Conservation (phyloP, 306 rosid genomes). For the Dryas drummondii region DNA sequence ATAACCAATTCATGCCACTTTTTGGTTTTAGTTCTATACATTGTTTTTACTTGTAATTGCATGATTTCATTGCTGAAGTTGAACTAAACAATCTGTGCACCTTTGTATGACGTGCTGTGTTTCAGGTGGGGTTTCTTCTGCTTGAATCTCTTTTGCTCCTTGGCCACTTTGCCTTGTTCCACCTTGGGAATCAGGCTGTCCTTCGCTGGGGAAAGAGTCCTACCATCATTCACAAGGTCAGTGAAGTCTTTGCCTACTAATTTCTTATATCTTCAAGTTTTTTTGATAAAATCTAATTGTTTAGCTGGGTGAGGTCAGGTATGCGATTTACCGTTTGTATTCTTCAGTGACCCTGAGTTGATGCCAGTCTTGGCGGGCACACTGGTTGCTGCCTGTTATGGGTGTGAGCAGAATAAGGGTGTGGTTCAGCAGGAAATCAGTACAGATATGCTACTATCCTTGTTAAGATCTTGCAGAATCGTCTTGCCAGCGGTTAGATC, state of each 20-base stretch:
- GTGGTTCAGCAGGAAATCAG: constrained; percentile 93
- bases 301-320: constrained; percentile 57
- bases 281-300: constrained; percentile 35
- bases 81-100: neutral
- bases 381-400: constrained; percentile 85
- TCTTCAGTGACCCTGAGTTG: constrained; percentile 97
- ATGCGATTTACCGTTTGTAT: constrained; percentile 87
- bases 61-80: constrained; percentile 2
- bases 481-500: constrained; percentile 38
- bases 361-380: constrained; percentile 94
- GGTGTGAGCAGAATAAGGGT: constrained; percentile 86
- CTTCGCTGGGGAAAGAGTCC: constrained; percentile 98
- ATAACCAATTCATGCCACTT: constrained; percentile 5
- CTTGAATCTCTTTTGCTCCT: constrained; percentile 85
- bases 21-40: neutral
- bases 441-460: constrained; percentile 83
- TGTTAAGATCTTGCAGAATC: constrained; percentile 74
- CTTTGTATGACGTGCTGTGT: constrained; percentile 16
- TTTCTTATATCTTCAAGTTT: constrained; percentile 18
- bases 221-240: constrained; percentile 92
- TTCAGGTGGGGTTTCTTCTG: constrained; percentile 78
- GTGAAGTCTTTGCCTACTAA: constrained; percentile 21
- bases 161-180: constrained; percentile 89
- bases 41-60: neutral
- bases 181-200: constrained; percentile 90